Percentiles rank a stretch among this genome's conserved stretches.
Conservation (phyloP, 495 filamentous ascomycete species). For the Chaetomium tenue region DNA sequence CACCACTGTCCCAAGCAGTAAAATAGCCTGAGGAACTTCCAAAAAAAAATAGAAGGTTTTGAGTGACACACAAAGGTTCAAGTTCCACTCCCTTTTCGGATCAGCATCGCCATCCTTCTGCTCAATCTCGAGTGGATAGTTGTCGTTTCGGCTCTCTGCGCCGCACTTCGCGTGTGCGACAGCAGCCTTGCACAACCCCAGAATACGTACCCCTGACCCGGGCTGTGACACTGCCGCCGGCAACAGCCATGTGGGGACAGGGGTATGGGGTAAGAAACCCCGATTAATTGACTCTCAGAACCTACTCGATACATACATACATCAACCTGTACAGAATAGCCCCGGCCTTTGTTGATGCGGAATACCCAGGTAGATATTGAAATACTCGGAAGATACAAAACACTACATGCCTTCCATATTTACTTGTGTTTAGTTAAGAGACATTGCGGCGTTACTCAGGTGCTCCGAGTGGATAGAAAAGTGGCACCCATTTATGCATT, state of each 20-base stretch:
- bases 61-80: background rate
- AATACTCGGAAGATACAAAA: too few relatives aligned
- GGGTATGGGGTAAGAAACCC: background rate
- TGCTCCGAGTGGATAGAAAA: too few relatives aligned
- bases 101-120: background rate
- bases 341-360: too few relatives aligned
- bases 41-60: background rate
- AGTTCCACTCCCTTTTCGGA: background rate
- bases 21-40: background rate
- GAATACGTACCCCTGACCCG: background rate
- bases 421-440: too few relatives aligned
- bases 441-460: too few relatives aligned
- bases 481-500: too few relatives aligned
- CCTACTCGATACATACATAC: background rate
- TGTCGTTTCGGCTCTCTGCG: constrained; percentile 7
- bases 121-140: background rate
- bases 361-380: too few relatives aligned
- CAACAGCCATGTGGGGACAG: constrained; percentile 5
- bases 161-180: background rate
- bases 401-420: too few relatives aligned
- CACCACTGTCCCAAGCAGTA: background rate
- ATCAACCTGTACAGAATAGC: too few relatives aligned
- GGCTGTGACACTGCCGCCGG: constrained; percentile 9
- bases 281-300: background rate
- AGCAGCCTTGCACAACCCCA: constrained; percentile 3